Conservation (phyloP, 768 basidiomycete species). For the Botryobasidium botryosum region DNA sequence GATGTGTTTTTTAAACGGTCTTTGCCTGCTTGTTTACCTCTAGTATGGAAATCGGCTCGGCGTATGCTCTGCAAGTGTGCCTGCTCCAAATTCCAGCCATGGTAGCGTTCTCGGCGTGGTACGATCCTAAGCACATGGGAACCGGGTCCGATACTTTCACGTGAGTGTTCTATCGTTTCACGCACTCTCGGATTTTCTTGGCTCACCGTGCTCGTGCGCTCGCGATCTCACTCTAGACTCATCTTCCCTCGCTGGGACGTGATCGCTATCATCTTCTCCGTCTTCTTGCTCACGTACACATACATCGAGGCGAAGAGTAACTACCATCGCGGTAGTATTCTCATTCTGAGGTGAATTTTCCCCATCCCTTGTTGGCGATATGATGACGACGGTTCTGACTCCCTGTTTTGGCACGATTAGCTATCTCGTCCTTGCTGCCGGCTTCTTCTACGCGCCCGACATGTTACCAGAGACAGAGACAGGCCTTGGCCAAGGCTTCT, state of each 20-base stretch:
- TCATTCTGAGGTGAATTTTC: slow-evolving; percentile 61
- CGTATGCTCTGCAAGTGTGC: slow-evolving; percentile 96
- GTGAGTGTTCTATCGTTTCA: slow-evolving; percentile 33
- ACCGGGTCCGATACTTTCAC: slow-evolving; percentile 83
- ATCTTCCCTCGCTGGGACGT: slow-evolving; percentile 99
- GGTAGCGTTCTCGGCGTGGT: slow-evolving; percentile 97
- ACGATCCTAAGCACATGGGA: slow-evolving; percentile 72
- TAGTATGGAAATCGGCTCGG: slow-evolving; percentile 99
- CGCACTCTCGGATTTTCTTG: slow-evolving; percentile 1
- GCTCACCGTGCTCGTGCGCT: slow-evolving; percentile 1
- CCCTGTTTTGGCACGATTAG: slow-evolving; percentile 24
- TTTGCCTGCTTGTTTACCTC: neutral
- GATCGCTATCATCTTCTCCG: slow-evolving; percentile 81
- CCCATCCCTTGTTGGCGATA: neutral
- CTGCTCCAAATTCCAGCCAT: slow-evolving; percentile 94
- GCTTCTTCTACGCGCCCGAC: slow-evolving; percentile 87
- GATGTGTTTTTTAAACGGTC: neutral
- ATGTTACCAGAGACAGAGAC: no score
- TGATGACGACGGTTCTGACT: neutral
- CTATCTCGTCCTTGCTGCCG: slow-evolving; percentile 78
- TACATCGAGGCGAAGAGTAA: slow-evolving; percentile 99
- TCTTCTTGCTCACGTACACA: slow-evolving; percentile 96
- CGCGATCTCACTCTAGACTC: slow-evolving; percentile 33
- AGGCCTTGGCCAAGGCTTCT: no score
- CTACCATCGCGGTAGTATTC: slow-evolving; percentile 92